These are phyloP conservation scores for Chrysanthemum lavandulifolium DNA, from an alignment of 129 eudicot genomes.

Conservation along the genomic window DNA sequence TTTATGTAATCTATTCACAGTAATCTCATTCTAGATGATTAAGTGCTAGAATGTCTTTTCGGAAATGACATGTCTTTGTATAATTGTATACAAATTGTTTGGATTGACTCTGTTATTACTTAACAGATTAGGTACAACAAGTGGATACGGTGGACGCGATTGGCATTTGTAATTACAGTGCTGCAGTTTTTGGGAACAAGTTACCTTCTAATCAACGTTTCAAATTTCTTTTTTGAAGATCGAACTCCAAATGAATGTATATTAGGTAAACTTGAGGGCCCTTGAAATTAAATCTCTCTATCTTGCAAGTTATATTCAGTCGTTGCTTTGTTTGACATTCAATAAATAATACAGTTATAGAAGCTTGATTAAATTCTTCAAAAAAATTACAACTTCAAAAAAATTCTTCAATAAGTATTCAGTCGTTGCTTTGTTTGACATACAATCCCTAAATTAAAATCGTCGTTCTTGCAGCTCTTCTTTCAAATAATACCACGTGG, in stretches of 20 bases:
- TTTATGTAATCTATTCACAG: background rate
- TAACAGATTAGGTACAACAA: slow-evolving; percentile 51
- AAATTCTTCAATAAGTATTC: too few species aligned
- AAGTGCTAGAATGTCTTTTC: background rate
- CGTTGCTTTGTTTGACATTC: too few species aligned
- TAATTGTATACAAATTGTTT: background rate
- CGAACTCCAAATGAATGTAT: slow-evolving; percentile 42
- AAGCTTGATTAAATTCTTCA: too few species aligned
- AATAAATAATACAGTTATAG: too few species aligned
- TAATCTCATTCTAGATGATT: background rate
- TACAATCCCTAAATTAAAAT: slow-evolving; percentile 1
- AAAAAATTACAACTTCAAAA: too few species aligned
- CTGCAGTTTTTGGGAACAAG: slow-evolving; percentile 52
- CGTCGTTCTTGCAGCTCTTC: slow-evolving; percentile 41
- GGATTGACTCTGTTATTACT: slow-evolving; percentile 22
- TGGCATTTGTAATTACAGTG: slow-evolving; percentile 44
- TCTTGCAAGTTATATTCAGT: too few species aligned
- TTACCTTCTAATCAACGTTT: slow-evolving; percentile 40
- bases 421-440: too few species aligned
- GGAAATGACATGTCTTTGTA: slow-evolving; percentile 2
- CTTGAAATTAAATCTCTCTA: slow-evolving; percentile 2
- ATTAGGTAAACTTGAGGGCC: slow-evolving; percentile 37
- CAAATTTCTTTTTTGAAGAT: slow-evolving; percentile 24
- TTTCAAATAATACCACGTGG: slow-evolving; percentile 36
- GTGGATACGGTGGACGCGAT: slow-evolving; percentile 65